phyloP scores from a whole-genome alignment of 2,329 filamentous ascomycete species.

The Iodosphaeria phyllophila region DNA sequence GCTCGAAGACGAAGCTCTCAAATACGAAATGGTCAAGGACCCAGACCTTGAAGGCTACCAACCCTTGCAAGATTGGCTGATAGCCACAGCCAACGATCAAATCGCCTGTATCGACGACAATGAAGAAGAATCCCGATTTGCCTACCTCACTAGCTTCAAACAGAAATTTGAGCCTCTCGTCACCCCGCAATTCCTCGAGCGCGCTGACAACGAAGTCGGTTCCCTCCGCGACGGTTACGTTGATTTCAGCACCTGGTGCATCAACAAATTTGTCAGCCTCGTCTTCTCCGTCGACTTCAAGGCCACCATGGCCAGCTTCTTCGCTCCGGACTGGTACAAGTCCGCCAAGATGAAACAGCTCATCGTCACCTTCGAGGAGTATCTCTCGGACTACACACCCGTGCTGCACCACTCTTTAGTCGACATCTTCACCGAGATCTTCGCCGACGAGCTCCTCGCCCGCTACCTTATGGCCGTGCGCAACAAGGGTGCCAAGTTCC shows the following conservation, averaged over 20 bases:
- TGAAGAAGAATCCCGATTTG: constrained; percentile 53
- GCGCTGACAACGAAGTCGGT: constrained; percentile 54
- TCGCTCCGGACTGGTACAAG: constrained; percentile 78
- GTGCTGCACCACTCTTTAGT: constrained; percentile 74
- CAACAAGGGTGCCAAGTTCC: constrained; percentile 83
- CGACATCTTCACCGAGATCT: constrained; percentile 84
- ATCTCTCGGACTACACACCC: constrained; percentile 69
- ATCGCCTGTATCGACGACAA: constrained; percentile 96
- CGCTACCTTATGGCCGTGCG: constrained; percentile 69
- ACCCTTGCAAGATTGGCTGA: constrained; percentile 82
- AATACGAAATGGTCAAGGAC: constrained; percentile 41
- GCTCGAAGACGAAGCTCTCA: constrained; percentile 66
- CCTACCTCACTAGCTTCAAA: constrained; percentile 75
- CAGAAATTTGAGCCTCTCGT: constrained; percentile 69
- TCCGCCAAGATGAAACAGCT: constrained; percentile 82
- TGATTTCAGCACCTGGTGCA: constrained; percentile 84
- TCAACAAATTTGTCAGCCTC: constrained; percentile 67
- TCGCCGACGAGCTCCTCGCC: constrained; percentile 78
- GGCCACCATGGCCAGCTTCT: constrained; percentile 69
- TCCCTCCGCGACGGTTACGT: constrained; percentile 78
- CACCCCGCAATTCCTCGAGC: constrained; percentile 60
- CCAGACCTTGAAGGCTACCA: constrained; percentile 50
- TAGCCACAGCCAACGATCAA: constrained; percentile 94
- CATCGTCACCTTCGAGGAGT: constrained; percentile 87
- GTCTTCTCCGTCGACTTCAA: constrained; percentile 86